These are phyloP conservation scores for Lathyrus oleraceus DNA, from an alignment of 306 rosid genomes.

Conservation along the genomic window DNA sequence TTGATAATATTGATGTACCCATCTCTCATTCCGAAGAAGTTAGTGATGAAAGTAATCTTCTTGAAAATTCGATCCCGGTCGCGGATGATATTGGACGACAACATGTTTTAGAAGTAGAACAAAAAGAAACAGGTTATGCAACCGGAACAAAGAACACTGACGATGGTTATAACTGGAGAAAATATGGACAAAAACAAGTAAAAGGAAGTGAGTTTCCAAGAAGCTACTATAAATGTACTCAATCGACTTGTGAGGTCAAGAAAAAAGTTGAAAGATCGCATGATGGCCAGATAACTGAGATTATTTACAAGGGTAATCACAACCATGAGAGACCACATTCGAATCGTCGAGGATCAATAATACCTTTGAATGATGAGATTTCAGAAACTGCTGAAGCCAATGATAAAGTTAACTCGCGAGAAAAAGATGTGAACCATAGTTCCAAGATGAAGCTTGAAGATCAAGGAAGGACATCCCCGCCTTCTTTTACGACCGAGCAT, in stretches of 20 bases:
- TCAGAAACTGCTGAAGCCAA: constrained; percentile 54
- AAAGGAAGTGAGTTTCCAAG: constrained; percentile 94
- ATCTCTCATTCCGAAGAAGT: constrained; percentile 43
- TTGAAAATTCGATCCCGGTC: constrained; percentile 37
- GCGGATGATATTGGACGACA: constrained; percentile 38
- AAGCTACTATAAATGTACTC: constrained; percentile 87
- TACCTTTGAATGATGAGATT: constrained; percentile 51
- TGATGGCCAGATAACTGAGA: constrained; percentile 90
- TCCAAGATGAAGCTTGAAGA: constrained; percentile 58
- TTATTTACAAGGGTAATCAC: constrained; percentile 81
- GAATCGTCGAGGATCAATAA: constrained; percentile 50
- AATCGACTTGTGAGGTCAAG: constrained; percentile 80
- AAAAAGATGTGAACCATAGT: constrained; percentile 41
- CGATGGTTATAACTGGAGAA: constrained; percentile 94
- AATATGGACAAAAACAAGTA: constrained; percentile 95
- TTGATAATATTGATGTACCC: constrained; percentile 39
- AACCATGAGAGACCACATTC: constrained; percentile 69
- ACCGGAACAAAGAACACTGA: constrained; percentile 60
- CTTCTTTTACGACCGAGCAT: constrained; percentile 58
- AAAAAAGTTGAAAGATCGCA: constrained; percentile 89
- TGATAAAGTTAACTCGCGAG: constrained; percentile 53
- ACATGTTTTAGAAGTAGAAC: constrained; percentile 49
- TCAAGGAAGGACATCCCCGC: constrained; percentile 64
- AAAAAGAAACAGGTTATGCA: constrained; percentile 45
- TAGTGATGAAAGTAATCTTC: constrained; percentile 39